Base-by-base conservation (phyloP, 371 early-diverging fungal species). In the Apophysomyces variabilis region DNA sequence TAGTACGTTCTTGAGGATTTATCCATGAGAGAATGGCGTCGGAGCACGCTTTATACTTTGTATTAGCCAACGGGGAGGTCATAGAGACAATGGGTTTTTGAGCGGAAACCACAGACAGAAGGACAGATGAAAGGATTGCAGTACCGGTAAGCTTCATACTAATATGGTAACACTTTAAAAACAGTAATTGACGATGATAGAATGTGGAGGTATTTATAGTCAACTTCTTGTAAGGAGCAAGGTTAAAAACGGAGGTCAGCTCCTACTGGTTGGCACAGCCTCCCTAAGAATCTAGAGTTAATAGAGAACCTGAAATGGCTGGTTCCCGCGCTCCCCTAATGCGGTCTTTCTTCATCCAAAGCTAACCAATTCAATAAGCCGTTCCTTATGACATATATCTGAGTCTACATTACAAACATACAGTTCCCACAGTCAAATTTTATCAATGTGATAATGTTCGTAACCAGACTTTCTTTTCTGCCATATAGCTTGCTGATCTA, bases 1-100 rank as follows among this genome's bases (percentile, higher is more conserved):
- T 67, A 7, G 58, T 68, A 1, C 62, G 62, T 4, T 66, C 66
- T 2, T 37, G n/a, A 56, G 74, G 68, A 37, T 70, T 74, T 54
- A 70, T 61, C 74, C 74, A 74, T 8, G 74, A 63, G 41, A 74
- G 69, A 26, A 67, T 60, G 35, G 66, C 70, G 16, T 70, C 63
- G 5, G 43, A 16, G 37, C 74, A 70, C n/a, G 74, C 74, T 60
- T 69, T 69, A 58, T 65, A 67, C 7, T 43, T 56, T 26, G 69
- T 66, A 21, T 68, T 71, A n/a, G 64, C 26, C 45, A 71, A 60
- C 36, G 71, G 71, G 3, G 71, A 66, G 12, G 75, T 71, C 66
- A 71, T 60, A 21, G 68, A 64, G 26, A 70, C 71, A 44, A 66
- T 63, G 36, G 61, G 21, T 39, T 50, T 46, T 50, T 71, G 71